A percentile compares a stretch with the other conserved stretches of the same genome.
Conservation (phyloP, 2,329 filamentous ascomycete genomes). For the Neopestalotiopsis clavispora region DNA sequence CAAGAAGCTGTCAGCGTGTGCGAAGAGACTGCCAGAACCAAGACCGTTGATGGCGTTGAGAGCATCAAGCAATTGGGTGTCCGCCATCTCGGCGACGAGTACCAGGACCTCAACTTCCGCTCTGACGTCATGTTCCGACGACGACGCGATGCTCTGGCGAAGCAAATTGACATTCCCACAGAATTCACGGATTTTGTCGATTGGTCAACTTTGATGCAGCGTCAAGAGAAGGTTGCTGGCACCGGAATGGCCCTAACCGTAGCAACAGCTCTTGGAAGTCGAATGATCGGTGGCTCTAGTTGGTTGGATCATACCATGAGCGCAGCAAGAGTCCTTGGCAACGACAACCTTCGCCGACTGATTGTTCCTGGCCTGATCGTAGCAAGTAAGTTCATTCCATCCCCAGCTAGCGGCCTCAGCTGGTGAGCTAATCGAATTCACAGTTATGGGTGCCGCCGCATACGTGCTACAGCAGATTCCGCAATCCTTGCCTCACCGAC, state of each 20-base stretch:
- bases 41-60: constrained; percentile 81
- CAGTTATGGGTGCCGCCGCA: constrained; percentile 75
- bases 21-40: constrained; percentile 82
- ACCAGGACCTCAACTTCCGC: constrained; percentile 84
- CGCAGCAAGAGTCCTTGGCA: constrained; percentile 79
- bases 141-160: constrained; percentile 78
- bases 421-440: constrained; percentile 36
- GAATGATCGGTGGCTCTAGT: constrained; percentile 80
- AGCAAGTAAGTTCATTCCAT: constrained; percentile 66
- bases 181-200: constrained; percentile 96
- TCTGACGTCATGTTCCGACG: constrained; percentile 94
- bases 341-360: constrained; percentile 79
- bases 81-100: constrained; percentile 85
- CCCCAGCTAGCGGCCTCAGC: neutral
- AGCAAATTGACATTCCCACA: constrained; percentile 85
- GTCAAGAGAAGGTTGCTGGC: constrained; percentile 92
- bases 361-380: constrained; percentile 80
- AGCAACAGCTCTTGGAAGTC: constrained; percentile 81
- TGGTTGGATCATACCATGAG: constrained; percentile 90
- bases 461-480: constrained; percentile 90
- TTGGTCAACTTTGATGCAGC: constrained; percentile 78
- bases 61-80: constrained; percentile 88
- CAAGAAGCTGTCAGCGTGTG: constrained; percentile 77
- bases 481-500: constrained; percentile 81
- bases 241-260: constrained; percentile 95